These are phyloP conservation scores for Mycena chlorophos DNA, from an alignment of 768 basidiomycete species.

Conservation along the genomic window DNA sequence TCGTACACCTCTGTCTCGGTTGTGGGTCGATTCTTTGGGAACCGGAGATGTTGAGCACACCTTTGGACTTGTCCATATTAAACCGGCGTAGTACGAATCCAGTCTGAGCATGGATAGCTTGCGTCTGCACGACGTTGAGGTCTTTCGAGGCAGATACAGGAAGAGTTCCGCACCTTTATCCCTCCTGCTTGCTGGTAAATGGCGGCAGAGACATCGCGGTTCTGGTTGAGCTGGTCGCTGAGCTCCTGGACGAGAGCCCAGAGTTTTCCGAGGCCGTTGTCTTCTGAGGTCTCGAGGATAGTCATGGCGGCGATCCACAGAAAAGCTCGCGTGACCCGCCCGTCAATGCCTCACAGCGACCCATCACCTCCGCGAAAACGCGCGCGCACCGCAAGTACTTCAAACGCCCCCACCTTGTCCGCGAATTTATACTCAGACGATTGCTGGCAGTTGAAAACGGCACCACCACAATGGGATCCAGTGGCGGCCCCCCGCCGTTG, in stretches of 20 bases:
- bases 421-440: too few species aligned
- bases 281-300: slow-evolving; percentile 50
- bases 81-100: slow-evolving; percentile 92
- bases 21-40: slow-evolving; percentile 11
- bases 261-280: slow-evolving; percentile 62
- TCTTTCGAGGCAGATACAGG: neutral
- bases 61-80: slow-evolving; percentile 86
- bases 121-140: slow-evolving; percentile 49
- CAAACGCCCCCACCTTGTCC: too few species aligned
- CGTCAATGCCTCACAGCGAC: slow-evolving; percentile 16
- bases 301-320: slow-evolving; percentile 48
- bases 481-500: slow-evolving; percentile 40
- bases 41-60: slow-evolving; percentile 39
- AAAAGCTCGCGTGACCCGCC: too few species aligned
- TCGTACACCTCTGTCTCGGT: slow-evolving; percentile 77
- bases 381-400: slow-evolving; percentile 30
- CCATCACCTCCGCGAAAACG: slow-evolving; percentile 35
- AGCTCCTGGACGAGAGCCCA: slow-evolving; percentile 75
- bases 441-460: slow-evolving; percentile 31
- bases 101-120: slow-evolving; percentile 86
- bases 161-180: slow-evolving; percentile 71
- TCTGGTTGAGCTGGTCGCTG: slow-evolving; percentile 79
- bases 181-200: slow-evolving; percentile 73
- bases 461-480: slow-evolving; percentile 37
- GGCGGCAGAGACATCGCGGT: slow-evolving; percentile 67